phyloP scores from a whole-genome alignment of 2,329 filamentous ascomycete species.

The Diaporthe vaccinii region DNA sequence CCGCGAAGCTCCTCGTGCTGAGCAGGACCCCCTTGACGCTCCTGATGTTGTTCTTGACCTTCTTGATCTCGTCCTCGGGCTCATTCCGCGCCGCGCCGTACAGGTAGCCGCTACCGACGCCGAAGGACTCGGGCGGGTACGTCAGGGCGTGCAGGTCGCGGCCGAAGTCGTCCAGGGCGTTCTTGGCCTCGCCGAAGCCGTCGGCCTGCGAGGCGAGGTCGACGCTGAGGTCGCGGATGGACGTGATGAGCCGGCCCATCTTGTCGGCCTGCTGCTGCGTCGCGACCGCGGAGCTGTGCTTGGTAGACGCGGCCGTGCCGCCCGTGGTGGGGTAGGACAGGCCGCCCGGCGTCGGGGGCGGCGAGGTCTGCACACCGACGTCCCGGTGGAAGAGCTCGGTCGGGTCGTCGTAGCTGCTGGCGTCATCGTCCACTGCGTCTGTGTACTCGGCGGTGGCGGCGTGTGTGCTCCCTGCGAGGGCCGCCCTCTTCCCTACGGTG shows the following conservation, averaged over 20 bases:
- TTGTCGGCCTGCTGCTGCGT: constrained; percentile 56
- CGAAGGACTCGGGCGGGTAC: constrained; percentile 57
- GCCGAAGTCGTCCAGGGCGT: constrained; percentile 69
- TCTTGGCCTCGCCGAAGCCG: constrained; percentile 64
- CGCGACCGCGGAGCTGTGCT: constrained; percentile 44
- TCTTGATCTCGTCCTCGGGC: constrained; percentile 78
- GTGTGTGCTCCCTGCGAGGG: constrained; percentile 39
- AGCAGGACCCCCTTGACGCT: constrained; percentile 84
- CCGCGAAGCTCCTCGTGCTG: constrained; percentile 80
- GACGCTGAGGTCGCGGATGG: constrained; percentile 58
- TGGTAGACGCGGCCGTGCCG: constrained; percentile 32
- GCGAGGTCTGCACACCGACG: constrained; percentile 82
- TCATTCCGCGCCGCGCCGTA: constrained; percentile 63
- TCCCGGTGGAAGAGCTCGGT: constrained; percentile 87
- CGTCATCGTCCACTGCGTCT: constrained; percentile 49
- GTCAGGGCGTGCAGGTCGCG: constrained; percentile 76
- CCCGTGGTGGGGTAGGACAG: constrained; percentile 43
- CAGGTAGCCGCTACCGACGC: constrained; percentile 55
- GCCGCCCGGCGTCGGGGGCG: constrained; percentile 56
- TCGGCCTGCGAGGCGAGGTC: constrained; percentile 60
- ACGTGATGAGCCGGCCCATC: constrained; percentile 58
- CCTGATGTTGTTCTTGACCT: constrained; percentile 80
- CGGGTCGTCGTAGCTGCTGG: constrained; percentile 72
- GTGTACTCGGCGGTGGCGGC: constrained; percentile 37
- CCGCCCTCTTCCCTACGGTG: constrained; percentile 43